A percentile compares a stretch with the other conserved stretches of the same genome.
Conservation (phyloP, 2,329 filamentous ascomycete genomes). For the Rhynchosporium agropyri region DNA sequence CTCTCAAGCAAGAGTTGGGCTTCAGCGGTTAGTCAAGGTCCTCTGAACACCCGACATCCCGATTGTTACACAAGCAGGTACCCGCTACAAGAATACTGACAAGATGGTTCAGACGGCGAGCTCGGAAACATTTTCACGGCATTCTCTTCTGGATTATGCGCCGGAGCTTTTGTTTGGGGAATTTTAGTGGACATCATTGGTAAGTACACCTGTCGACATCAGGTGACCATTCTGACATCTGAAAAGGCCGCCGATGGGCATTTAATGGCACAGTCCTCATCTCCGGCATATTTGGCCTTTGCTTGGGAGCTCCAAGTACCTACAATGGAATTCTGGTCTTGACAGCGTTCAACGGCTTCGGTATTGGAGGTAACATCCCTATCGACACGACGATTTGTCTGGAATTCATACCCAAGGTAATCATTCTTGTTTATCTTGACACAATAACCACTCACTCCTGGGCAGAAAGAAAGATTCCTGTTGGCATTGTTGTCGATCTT, state of each 20-base stretch:
- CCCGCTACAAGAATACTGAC: background rate
- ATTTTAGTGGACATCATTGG: conserved; percentile 36
- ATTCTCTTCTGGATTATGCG: conserved; percentile 31
- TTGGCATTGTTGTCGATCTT: conserved; percentile 36
- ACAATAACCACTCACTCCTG: background rate
- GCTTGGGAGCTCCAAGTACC: conserved; percentile 27
- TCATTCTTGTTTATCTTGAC: background rate
- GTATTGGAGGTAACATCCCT: conserved; percentile 39
- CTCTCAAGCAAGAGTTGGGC: conserved; percentile 32
- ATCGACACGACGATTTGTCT: conserved; percentile 39
- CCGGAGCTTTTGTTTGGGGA: conserved; percentile 35
- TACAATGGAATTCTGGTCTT: conserved; percentile 31
- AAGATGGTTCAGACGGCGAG: conserved; percentile 20
- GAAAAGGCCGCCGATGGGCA: conserved; percentile 33
- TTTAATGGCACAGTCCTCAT: conserved; percentile 36
- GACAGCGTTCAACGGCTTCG: conserved; percentile 32
- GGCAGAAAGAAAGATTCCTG: conserved; percentile 34
- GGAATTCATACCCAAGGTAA: conserved; percentile 37
- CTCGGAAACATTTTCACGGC: conserved; percentile 32
- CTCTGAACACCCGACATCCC: background rate
- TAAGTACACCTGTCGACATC: conserved; percentile 7
- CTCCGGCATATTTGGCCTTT: conserved; percentile 32
- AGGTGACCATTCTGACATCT: background rate
- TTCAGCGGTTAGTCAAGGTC: conserved; percentile 25
- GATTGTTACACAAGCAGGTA: background rate